Percentiles rank a stretch among this genome's conserved stretches.
Conservation (phyloP, 352 stramenopile genomes). For the Globisporangium cederbergense region DNA sequence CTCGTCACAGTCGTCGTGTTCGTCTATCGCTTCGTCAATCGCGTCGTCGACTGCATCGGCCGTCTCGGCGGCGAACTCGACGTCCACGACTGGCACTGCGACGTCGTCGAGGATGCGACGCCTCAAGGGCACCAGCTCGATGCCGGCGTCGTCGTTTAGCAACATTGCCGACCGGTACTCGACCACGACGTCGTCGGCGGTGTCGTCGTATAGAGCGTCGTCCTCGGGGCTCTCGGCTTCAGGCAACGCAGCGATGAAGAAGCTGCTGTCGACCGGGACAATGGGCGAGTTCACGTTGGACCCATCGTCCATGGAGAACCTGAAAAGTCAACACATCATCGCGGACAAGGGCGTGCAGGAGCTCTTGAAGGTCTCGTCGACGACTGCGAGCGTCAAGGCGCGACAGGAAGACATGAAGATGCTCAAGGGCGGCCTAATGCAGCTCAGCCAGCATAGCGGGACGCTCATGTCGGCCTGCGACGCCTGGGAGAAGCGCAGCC, state of each 20-base stretch:
- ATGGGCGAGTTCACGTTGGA: conserved; percentile 47
- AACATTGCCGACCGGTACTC: conserved; percentile 20
- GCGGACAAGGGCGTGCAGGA: conserved; percentile 60
- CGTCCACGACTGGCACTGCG: conserved; percentile 12
- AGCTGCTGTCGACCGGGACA: conserved; percentile 33
- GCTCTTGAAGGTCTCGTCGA: conserved; percentile 46
- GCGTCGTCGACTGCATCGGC: conserved; percentile 17
- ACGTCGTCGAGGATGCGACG: conserved; percentile 8
- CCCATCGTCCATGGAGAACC: conserved; percentile 38
- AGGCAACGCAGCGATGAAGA: conserved; percentile 27
- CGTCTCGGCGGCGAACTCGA: conserved; percentile 13
- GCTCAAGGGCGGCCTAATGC: conserved; percentile 40
- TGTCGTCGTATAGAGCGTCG: conserved; percentile 8
- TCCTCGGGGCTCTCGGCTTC: conserved; percentile 26
- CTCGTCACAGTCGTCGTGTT: conserved; percentile 46
- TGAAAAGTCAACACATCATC: conserved; percentile 66
- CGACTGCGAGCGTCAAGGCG: conserved; percentile 36
- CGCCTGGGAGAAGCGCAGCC: conserved; percentile 37
- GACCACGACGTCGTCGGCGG: conserved; percentile 29
- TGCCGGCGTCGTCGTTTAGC: conserved; percentile 16
- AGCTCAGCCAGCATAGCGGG: conserved; percentile 40
- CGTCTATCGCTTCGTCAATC: conserved; percentile 26
- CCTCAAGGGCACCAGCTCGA: conserved; percentile 6
- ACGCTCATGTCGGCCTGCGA: conserved; percentile 49
- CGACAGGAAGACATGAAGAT: conserved; percentile 52